These are phyloP conservation scores for Chloropicon primus DNA, from an alignment of 139 green algal species.

Conservation along the genomic window DNA sequence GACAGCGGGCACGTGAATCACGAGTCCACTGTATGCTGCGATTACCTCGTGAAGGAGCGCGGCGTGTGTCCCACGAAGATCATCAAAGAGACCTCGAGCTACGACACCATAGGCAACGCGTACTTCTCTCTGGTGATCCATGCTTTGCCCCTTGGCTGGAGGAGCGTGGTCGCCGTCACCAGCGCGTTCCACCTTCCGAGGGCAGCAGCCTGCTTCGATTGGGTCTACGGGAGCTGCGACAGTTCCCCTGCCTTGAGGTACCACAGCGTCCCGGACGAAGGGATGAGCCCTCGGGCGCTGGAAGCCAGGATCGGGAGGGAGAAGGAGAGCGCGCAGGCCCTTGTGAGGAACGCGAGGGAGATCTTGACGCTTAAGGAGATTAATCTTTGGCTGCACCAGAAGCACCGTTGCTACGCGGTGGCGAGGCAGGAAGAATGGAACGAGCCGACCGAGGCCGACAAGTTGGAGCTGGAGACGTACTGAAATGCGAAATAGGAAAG, in stretches of 20 bases:
- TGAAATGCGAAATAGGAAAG: not conserved
- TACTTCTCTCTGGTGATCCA: slow-evolving; percentile 69
- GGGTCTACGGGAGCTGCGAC: slow-evolving; percentile 31
- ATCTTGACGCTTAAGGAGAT: slow-evolving; percentile 34
- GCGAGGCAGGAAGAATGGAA: slow-evolving; percentile 22
- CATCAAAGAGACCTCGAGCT: slow-evolving; percentile 56
- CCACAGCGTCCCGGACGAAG: slow-evolving; percentile 34
- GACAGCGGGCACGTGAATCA: slow-evolving; percentile 45
- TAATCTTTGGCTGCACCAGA: slow-evolving; percentile 46
- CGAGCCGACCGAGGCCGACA: not conserved
- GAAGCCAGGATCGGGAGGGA: slow-evolving; percentile 30
- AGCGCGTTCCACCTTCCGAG: slow-evolving; percentile 70
- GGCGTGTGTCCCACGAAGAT: slow-evolving; percentile 19
- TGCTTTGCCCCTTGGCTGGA: slow-evolving; percentile 55
- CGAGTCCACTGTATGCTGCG: slow-evolving; percentile 47
- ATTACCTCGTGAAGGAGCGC: slow-evolving; percentile 31
- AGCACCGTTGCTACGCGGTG: slow-evolving; percentile 66
- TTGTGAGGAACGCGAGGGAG: slow-evolving; percentile 18
- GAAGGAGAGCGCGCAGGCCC: slow-evolving; percentile 26
- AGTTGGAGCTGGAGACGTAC: not conserved
- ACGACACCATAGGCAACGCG: slow-evolving; percentile 75
- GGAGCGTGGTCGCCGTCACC: slow-evolving; percentile 37
- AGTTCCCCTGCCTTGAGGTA: slow-evolving; percentile 16
- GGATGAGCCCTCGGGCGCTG: slow-evolving; percentile 30
- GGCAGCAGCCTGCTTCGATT: slow-evolving; percentile 42